These are phyloP conservation scores for Linnemannia exigua DNA, from an alignment of 192 early-diverging fungal genomes.

Conservation along the genomic window DNA sequence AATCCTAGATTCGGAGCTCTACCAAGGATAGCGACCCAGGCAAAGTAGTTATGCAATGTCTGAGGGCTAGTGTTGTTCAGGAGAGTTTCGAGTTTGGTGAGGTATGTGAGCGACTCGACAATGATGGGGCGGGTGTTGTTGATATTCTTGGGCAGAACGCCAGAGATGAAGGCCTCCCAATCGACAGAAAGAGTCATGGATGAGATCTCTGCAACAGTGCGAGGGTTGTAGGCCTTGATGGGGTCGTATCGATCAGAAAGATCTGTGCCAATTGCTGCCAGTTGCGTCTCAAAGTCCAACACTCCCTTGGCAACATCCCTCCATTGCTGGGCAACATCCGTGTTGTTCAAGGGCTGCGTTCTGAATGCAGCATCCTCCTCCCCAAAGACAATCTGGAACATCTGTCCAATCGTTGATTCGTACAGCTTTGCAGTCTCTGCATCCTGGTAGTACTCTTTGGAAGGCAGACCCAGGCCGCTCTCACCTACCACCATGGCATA, in stretches of 20 bases:
- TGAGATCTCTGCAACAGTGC: conserved; percentile 30
- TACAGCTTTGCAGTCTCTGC: conserved; percentile 50
- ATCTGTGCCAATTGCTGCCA: conserved; percentile 53
- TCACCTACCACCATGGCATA: neutral
- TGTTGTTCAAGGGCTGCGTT: neutral
- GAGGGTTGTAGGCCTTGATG: conserved; percentile 36
- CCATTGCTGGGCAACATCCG: conserved; percentile 6
- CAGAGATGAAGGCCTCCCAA: conserved; percentile 38
- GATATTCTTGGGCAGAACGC: conserved; percentile 7
- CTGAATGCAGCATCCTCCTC: neutral
- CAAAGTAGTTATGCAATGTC: conserved; percentile 62
- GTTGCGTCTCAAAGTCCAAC: conserved; percentile 62
- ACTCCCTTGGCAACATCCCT: conserved; percentile 45
- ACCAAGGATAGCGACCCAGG: conserved; percentile 55
- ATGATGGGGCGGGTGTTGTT: conserved; percentile 34
- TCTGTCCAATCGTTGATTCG: conserved; percentile 44
- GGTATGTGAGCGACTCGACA: conserved; percentile 45
- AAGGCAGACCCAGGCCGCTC: neutral
- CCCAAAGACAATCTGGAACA: conserved; percentile 40
- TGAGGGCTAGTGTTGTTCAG: conserved; percentile 21
- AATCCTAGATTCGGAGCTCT: conserved; percentile 46
- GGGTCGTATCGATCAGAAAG: conserved; percentile 10
- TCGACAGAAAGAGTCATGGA: conserved; percentile 21
- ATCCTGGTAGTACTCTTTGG: conserved; percentile 67
- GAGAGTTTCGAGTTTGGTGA: conserved; percentile 32